These are phyloP conservation scores for Ustilago sp. DNA, from an alignment of 1,284 basidiomycete genomes.

Conservation along the genomic window DNA sequence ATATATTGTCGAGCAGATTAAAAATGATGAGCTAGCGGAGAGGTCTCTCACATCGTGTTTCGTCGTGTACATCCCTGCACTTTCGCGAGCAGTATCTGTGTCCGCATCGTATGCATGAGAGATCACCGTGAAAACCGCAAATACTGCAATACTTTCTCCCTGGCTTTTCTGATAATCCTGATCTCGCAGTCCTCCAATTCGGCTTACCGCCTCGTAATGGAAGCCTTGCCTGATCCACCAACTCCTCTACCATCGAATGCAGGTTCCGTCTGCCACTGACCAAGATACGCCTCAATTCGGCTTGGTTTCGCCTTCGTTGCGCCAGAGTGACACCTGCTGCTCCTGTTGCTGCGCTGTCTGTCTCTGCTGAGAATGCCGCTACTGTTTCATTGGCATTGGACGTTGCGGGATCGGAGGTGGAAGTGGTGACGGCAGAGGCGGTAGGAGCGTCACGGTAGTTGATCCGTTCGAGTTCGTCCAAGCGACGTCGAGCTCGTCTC, in stretches of 20 bases:
- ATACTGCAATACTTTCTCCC: constrained; percentile 42
- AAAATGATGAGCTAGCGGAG: constrained; percentile 16
- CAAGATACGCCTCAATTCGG: constrained; percentile 38
- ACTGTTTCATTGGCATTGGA: not conserved
- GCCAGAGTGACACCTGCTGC: constrained; percentile 22
- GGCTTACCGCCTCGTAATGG: constrained; percentile 13
- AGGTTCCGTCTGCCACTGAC: constrained; percentile 27
- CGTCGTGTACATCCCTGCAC: constrained; percentile 44
- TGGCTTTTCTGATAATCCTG: constrained; percentile 19
- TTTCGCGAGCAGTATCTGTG: constrained; percentile 35
- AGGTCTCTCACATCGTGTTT: constrained; percentile 42
- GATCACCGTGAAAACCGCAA: constrained; percentile 43
- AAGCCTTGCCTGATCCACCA: constrained; percentile 38
- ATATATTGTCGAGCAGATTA: constrained; percentile 7
- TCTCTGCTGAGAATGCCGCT: not conserved
- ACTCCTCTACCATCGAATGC: constrained; percentile 37
- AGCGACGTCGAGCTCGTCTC: constrained; percentile 36
- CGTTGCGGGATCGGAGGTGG: constrained; percentile 4
- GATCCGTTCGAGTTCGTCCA: constrained; percentile 47
- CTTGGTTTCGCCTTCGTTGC: constrained; percentile 34
- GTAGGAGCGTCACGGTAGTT: constrained; percentile 43
- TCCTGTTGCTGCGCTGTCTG: constrained; percentile 1
- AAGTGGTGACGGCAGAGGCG: constrained; percentile 10
- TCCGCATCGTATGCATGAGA: constrained; percentile 39
- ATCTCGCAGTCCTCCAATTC: constrained; percentile 34